phyloP scores from a whole-genome alignment of 441 rosid species.

The Croton laevigatus region DNA sequence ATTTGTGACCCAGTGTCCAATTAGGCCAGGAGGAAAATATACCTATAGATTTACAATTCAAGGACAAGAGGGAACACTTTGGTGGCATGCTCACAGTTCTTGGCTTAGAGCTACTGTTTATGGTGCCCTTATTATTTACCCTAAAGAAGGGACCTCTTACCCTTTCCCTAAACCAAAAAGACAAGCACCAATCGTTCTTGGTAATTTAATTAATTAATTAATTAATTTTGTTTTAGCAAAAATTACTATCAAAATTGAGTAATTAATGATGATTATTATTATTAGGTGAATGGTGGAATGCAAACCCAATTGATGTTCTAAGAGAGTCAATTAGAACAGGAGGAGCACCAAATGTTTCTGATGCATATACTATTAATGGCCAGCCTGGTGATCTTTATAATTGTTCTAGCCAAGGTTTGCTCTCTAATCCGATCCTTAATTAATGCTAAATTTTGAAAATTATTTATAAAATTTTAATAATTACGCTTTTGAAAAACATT shows the following conservation, averaged over 20 bases:
- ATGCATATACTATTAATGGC: no score
- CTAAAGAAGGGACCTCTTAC: conserved; percentile 51
- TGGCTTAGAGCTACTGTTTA: conserved; percentile 92
- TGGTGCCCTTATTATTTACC: conserved; percentile 70
- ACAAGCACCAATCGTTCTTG: conserved; percentile 58
- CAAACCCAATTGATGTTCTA: conserved; percentile 68
- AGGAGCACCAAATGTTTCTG: conserved; percentile 63
- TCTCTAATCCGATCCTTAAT: no score
- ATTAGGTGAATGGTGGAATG: conserved; percentile 90
- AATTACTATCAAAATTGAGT: neutral
- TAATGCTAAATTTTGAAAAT: no score
- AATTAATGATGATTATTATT: conserved; percentile 8
- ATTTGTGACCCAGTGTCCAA: conserved; percentile 82
- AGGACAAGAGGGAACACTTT: conserved; percentile 82
- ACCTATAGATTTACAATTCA: conserved; percentile 71
- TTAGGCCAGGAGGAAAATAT: conserved; percentile 72
- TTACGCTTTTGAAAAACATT: no score
- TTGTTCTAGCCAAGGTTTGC: conserved; percentile 66
- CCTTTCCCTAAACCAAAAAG: conserved; percentile 65
- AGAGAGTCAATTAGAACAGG: conserved; percentile 62
- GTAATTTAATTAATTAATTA: conserved; percentile 27
- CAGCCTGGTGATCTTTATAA: conserved; percentile 86
- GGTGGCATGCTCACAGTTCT: conserved; percentile 98
- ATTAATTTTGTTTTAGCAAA: neutral
- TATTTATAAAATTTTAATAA: no score